These are phyloP conservation scores for Grigorovia jiainica DNA, from an alignment of 805 yeast species.

Conservation along the genomic window DNA sequence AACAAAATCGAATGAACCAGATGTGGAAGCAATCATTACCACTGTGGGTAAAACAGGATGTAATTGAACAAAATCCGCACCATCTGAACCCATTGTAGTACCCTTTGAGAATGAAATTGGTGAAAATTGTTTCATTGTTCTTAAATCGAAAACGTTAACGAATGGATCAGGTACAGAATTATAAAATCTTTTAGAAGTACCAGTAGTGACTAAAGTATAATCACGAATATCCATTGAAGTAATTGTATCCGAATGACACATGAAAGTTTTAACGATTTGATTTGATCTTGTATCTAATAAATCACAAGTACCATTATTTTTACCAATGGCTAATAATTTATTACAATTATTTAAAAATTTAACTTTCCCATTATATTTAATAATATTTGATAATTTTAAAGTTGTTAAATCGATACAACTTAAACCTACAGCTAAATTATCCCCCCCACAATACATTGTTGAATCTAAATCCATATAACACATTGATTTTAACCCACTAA, in stretches of 20 bases:
- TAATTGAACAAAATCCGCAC: conserved; percentile 73
- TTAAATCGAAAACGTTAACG: conserved; percentile 71
- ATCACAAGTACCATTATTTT: conserved; percentile 51
- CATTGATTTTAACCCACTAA: conserved; percentile 33
- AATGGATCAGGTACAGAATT: conserved; percentile 61
- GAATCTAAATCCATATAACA: conserved; percentile 31
- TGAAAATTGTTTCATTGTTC: conserved; percentile 58
- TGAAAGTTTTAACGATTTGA: conserved; percentile 42
- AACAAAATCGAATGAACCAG: conserved; percentile 78
- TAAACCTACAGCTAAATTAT: conserved; percentile 27
- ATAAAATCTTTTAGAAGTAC: conserved; percentile 59
- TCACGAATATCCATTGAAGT: conserved; percentile 60
- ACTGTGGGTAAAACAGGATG: conserved; percentile 83
- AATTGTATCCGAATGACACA: conserved; percentile 51
- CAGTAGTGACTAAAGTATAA: conserved; percentile 66
- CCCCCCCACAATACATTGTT: conserved; percentile 37
- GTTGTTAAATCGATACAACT: conserved; percentile 36
- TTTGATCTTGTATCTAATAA: conserved; percentile 48
- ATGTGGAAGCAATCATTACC: conserved; percentile 59
- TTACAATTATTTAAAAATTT: conserved; percentile 40
- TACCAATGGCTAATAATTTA: conserved; percentile 51
- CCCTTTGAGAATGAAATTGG: conserved; percentile 73
- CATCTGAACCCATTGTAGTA: conserved; percentile 42
- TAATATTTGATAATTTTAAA: conserved; percentile 29
- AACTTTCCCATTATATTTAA: conserved; percentile 37